Evolutionary conservation across 257 asterid genomes (phyloP).

Genomic region (Solanum peruvianum): DNA sequence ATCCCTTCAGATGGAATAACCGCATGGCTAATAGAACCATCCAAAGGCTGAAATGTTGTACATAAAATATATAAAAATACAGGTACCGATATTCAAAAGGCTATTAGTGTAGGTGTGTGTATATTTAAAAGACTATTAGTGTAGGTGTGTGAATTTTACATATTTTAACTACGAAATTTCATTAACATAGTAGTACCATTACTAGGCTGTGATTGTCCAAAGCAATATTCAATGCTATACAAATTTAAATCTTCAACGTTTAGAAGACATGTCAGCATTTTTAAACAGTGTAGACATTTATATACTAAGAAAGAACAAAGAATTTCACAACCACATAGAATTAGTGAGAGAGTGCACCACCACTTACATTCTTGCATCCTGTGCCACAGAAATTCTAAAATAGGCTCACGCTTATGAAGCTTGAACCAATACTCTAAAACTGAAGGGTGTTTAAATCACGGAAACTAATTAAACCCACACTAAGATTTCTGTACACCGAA

Average conservation of each 20-base stretch:
- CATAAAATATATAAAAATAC: background rate
- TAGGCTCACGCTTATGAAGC: background rate
- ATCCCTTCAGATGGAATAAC: conserved; percentile 75
- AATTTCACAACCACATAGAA: background rate
- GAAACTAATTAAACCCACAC: background rate
- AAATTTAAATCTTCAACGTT: background rate
- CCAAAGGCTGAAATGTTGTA: conserved; percentile 48
- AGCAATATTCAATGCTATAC: background rate
- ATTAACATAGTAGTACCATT: background rate
- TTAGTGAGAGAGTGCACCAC: background rate
- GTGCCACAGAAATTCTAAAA: background rate
- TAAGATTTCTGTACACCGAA: background rate
- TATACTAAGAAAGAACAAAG: background rate
- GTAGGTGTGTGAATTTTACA: background rate
- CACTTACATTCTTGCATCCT: background rate
- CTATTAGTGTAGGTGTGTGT: background rate
- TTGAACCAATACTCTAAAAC: background rate
- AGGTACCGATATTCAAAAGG: background rate
- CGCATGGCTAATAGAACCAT: conserved; percentile 30
- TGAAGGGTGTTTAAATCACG: background rate
- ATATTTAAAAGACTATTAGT: background rate
- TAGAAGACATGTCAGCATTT: background rate
- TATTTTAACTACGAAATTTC: background rate
- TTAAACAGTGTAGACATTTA: background rate
- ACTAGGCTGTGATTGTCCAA: background rate